Evolutionary conservation across 139 green algal genomes (phyloP), one percentile per base, ranked within the genome.

Genomic region (Tetradesmus lagerheimii): DNA sequence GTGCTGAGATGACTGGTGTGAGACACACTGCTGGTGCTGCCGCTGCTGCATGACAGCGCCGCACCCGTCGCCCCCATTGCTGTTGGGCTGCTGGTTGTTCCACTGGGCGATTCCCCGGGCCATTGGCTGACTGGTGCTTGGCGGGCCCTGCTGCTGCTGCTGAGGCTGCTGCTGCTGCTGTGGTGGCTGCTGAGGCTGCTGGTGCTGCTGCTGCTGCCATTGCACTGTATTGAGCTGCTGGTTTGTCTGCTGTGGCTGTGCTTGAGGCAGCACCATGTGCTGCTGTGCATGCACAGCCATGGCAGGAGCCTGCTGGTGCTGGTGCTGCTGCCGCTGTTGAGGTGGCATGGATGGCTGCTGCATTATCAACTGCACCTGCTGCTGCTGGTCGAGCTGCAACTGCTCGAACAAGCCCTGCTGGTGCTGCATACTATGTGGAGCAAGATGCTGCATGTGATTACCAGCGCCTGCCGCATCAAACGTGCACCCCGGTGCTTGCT

Each of bases 1-100:
- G 38, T 88, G 64, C 83, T 88, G 83, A 8, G 83, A 87, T 0
- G 82, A 87, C 53, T 87, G 82, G 53, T 78, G 82, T 29, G 82
- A 87, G 1, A 74, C n/a, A 57, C 80, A 71, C n/a, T n/a, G 45
- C 25, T 71, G 12, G 11, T 29, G 80, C 80, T 43, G 45, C 37
- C 16, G 45, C 25, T 45, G 41, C n/a, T n/a, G 57, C 57, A 18
- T 18, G 31, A 14, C 20, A 71, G 8, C 57, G 2, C 9, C 23
- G 20, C 23, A 0, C 1, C 57, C 57, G n/a, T 71, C 20, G 20
- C 57, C 57, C 20, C 57, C 34, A 14, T 38, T 82, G 18, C 77
- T 83, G 39, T 47, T 16, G 39, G 27, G 25, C 23, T 85, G 79
- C 80, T 82, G 18, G 23, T n/a, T 31, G 14, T 31, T 71, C 57